Evolutionary conservation across 768 basidiomycete genomes (phyloP), one percentile per base, ranked within the genome.

Genomic region (Harrya chromipes): DNA sequence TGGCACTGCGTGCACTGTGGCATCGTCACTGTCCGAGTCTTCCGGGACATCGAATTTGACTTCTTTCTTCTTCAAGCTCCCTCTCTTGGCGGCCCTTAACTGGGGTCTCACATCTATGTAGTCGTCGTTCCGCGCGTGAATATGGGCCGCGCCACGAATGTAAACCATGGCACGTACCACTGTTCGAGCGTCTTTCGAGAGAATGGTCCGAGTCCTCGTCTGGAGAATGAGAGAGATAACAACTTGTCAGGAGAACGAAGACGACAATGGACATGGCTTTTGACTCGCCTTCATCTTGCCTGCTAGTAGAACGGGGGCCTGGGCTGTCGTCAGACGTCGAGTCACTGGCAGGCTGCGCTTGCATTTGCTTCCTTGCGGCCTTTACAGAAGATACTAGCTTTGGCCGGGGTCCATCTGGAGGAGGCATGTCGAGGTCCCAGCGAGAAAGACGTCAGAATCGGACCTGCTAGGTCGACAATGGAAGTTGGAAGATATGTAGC

Each of bases 191-290:
- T 16, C 20, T 39, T 37, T 9, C 29, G 12, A 29, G 38, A 27
- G 34, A 17, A 40, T n/a, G 17, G 4, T 47, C 54, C 20, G 57
- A 43, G 29, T 54, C 63, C 26, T 62, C 58, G 40, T 54, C 62
- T 61, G 42, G 21, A 43, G 41, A 44, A 38, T 31, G 17, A 35
- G 23, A 38, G 39, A 17, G 16, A 14, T 9, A 6, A 23, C 17
- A n/a, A 23, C n/a, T n/a, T n/a, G n/a, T 56, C 31, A 44, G 45
- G 27, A 37, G 19, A 26, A 12, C 7, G 40, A 42, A 40, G 10
- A 14, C 6, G 21, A 19, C 16, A 13, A 24, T 26, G 24, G n/a
- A 20, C 5, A 36, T 16, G 13, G 23, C n/a, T 29, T 35, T 43
- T 14, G 19, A 64, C 56, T 55, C 27, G 16, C 56, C 51, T 4